Evolutionary conservation across 202 grass and related monocot genomes (phyloP).

Genomic region (Elaeis oleifera): DNA sequence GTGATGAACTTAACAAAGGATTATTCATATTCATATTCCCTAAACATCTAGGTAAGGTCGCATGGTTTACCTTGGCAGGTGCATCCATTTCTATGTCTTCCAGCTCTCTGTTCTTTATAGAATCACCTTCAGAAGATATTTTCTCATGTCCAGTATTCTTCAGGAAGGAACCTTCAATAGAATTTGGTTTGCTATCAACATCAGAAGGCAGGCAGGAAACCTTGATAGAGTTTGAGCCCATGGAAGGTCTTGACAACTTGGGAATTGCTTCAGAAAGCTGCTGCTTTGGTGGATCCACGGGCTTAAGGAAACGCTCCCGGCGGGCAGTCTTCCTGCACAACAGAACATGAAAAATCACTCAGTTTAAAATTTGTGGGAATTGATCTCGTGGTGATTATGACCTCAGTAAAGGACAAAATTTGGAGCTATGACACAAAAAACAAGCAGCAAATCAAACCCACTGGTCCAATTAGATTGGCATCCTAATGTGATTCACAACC

Average conservation of each 20-base stretch:
- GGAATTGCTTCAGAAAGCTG: not conserved
- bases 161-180: conserved; percentile 23
- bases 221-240: not conserved
- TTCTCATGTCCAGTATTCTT: conserved; percentile 28
- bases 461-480: too few species aligned
- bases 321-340: conserved; percentile 8
- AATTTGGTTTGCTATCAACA: conserved; percentile 19
- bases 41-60: conserved; percentile 5
- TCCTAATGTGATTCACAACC: too few species aligned
- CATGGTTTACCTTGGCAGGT: conserved; percentile 20
- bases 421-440: too few species aligned
- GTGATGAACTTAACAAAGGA: conserved; percentile 20
- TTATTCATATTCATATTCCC: conserved; percentile 1
- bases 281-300: conserved; percentile 18
- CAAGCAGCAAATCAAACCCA: too few species aligned
- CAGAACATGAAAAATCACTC: too few species aligned
- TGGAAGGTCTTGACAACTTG: conserved; percentile 18
- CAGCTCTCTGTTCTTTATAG: conserved; percentile 7
- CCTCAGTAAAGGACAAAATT: too few species aligned
- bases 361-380: too few species aligned
- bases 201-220: conserved; percentile 21
- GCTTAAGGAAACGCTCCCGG: conserved; percentile 12
- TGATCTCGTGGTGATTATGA: too few species aligned
- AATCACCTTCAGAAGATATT: not conserved
- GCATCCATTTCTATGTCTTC: conserved; percentile 16